Evolutionary conservation across 106 monocot genomes (phyloP).

Genomic region (Phalaenopsis equestris): DNA sequence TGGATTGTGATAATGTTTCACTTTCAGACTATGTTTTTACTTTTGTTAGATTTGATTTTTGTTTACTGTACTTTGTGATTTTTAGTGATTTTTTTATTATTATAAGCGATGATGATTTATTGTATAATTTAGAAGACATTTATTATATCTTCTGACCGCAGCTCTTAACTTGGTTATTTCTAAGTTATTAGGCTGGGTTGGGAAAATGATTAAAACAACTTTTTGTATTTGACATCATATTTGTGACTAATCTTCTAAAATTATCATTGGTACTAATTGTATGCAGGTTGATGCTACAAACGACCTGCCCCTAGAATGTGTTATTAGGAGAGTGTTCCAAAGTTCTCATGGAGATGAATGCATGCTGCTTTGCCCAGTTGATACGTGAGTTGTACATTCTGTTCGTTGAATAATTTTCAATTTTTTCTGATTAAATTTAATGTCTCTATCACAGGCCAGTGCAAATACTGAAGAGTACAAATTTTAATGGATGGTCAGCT

Average conservation of each 20-base stretch:
- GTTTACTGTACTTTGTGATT: too few relatives aligned
- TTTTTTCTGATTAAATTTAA: not conserved
- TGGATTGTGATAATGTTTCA: too few relatives aligned
- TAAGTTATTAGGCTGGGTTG: too few relatives aligned
- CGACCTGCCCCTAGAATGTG: conserved; percentile 79
- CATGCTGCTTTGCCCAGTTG: conserved; percentile 94
- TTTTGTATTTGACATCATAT: not conserved
- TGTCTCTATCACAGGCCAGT: conserved; percentile 69
- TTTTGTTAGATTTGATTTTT: too few relatives aligned
- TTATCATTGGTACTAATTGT: not conserved
- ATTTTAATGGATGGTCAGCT: conserved; percentile 90
- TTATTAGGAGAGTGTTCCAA: conserved; percentile 83
- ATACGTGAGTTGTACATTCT: conserved; percentile 49
- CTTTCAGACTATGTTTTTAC: too few relatives aligned
- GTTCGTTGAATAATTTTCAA: not conserved
- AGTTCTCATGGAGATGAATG: conserved; percentile 81
- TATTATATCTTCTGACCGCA: too few relatives aligned
- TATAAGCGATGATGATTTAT: too few relatives aligned
- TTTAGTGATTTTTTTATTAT: too few relatives aligned
- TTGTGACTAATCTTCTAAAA: not conserved
- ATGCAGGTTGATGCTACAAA: conserved; percentile 82
- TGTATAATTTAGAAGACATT: too few relatives aligned
- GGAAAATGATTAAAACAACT: not conserved
- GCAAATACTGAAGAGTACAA: conserved; percentile 87
- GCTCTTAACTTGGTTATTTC: too few relatives aligned